These are phyloP conservation scores for Dothistroma septosporum DNA, from an alignment of 2,329 filamentous ascomycete genomes.

Conservation along the genomic window DNA sequence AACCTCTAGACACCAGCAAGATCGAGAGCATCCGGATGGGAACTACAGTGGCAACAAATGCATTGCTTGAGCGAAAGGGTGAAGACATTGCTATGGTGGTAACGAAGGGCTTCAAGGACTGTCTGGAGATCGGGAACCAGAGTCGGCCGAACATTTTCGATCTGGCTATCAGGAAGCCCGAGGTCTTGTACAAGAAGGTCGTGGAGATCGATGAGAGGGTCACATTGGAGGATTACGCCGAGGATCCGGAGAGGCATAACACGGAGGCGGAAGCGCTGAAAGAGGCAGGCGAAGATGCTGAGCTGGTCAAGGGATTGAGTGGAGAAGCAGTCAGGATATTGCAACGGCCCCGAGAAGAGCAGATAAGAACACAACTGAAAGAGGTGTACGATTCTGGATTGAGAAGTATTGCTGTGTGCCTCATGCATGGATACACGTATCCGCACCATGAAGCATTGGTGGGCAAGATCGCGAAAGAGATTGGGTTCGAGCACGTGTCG, in stretches of 20 bases:
- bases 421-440: constrained; percentile 92
- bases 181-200: constrained; percentile 78
- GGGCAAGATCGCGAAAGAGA: constrained; percentile 69
- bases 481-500: constrained; percentile 80
- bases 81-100: constrained; percentile 84
- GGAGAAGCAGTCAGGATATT: constrained; percentile 72
- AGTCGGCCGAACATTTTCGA: constrained; percentile 87
- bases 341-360: constrained; percentile 54
- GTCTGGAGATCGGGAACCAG: constrained; percentile 85
- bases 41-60: constrained; percentile 91
- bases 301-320: constrained; percentile 66
- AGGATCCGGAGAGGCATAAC: constrained; percentile 67
- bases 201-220: constrained; percentile 90
- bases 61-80: constrained; percentile 82
- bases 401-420: constrained; percentile 77
- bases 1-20: constrained; percentile 72
- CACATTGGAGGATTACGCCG: constrained; percentile 85
- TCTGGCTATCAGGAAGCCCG: constrained; percentile 78
- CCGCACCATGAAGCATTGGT: constrained; percentile 78
- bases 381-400: constrained; percentile 67
- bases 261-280: constrained; percentile 54
- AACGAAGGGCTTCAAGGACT: constrained; percentile 83
- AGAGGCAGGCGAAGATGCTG: constrained; percentile 43
- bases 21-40: constrained; percentile 95
- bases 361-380: constrained; percentile 59